Percentiles rank a stretch among this genome's conserved stretches.
Conservation (phyloP, 345 rosid species). For the Bruguiera sexangula region DNA sequence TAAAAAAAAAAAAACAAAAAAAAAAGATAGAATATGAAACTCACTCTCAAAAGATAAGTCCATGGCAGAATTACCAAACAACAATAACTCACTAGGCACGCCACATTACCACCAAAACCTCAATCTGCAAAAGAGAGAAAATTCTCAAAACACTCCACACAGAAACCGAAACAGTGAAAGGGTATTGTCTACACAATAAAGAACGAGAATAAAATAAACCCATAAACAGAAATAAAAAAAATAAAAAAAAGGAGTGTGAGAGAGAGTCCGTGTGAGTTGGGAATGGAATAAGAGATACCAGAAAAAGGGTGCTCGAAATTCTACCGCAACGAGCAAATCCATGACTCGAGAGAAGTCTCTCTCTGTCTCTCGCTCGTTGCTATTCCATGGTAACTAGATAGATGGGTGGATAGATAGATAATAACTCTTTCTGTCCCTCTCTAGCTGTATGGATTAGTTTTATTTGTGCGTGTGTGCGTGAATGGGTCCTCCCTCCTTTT, state of each 20-base stretch:
- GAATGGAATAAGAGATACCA: slow-evolving; percentile 24
- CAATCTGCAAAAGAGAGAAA: slow-evolving; percentile 28
- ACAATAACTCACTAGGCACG: slow-evolving; percentile 23
- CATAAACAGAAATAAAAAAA: background rate
- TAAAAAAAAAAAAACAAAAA: background rate
- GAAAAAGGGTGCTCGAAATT: slow-evolving; percentile 22
- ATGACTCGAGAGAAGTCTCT: slow-evolving; percentile 4
- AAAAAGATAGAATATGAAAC: background rate
- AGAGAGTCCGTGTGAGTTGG: background rate
- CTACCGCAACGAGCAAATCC: slow-evolving; percentile 32
- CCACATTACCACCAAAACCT: slow-evolving; percentile 45
- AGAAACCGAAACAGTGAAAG: background rate
- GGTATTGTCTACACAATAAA: background rate
- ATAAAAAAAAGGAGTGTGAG: background rate
- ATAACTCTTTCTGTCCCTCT: background rate
- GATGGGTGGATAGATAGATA: background rate
- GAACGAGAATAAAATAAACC: background rate
- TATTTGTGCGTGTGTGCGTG: slow-evolving; percentile 3
- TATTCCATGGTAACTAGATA: background rate
- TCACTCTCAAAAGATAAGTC: slow-evolving; percentile 39
- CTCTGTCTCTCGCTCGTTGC: background rate
- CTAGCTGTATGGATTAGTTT: background rate
- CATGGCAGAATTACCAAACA: slow-evolving; percentile 20
- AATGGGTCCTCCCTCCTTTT: slow-evolving; percentile 25
- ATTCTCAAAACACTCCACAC: background rate